phyloP scores from a whole-genome alignment of 1,284 basidiomycete genomes.

The Sporisorium sorghi region DNA sequence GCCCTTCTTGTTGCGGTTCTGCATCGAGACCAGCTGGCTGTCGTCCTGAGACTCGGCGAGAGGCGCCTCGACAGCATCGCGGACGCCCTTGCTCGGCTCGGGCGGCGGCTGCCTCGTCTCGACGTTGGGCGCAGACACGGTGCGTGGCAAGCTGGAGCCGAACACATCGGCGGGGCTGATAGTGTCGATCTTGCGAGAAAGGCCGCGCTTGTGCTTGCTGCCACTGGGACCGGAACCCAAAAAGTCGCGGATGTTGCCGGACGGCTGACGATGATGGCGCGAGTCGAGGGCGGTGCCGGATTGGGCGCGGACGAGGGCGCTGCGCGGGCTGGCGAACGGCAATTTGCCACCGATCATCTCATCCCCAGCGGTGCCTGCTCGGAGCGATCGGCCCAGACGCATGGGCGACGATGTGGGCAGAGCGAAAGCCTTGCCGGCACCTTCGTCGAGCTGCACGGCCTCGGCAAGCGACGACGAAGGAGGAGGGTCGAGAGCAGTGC shows the following conservation, averaged over 20 bases:
- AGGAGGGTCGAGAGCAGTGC: conserved; percentile 37
- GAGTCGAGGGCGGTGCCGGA: conserved; percentile 30
- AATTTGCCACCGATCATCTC: conserved; percentile 49
- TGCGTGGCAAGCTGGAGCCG: conserved; percentile 48
- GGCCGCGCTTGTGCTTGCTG: conserved; percentile 36
- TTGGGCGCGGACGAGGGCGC: conserved; percentile 51
- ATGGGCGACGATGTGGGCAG: conserved; percentile 32
- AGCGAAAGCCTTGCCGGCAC: conserved; percentile 21
- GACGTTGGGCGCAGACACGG: conserved; percentile 26
- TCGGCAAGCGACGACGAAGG: conserved; percentile 47
- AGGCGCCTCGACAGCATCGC: conserved; percentile 22
- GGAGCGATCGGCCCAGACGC: conserved; percentile 24
- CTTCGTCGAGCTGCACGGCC: conserved; percentile 29
- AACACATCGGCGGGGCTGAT: conserved; percentile 66
- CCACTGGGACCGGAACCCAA: conserved; percentile 18
- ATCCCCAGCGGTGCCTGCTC: conserved; percentile 27
- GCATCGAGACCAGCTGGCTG: conserved; percentile 10
- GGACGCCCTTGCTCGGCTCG: conserved; percentile 36
- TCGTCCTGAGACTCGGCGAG: conserved; percentile 16
- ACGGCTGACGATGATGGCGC: conserved; percentile 33
- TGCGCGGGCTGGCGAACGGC: conserved; percentile 49
- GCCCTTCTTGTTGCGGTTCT: conserved; percentile 31
- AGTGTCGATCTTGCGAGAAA: conserved; percentile 57
- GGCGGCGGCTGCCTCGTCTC: conserved; percentile 31
- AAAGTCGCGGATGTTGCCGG: conserved; percentile 44